Evolutionary conservation across 306 rosid genomes (phyloP).

Genomic region (Lablab purpureus): DNA sequence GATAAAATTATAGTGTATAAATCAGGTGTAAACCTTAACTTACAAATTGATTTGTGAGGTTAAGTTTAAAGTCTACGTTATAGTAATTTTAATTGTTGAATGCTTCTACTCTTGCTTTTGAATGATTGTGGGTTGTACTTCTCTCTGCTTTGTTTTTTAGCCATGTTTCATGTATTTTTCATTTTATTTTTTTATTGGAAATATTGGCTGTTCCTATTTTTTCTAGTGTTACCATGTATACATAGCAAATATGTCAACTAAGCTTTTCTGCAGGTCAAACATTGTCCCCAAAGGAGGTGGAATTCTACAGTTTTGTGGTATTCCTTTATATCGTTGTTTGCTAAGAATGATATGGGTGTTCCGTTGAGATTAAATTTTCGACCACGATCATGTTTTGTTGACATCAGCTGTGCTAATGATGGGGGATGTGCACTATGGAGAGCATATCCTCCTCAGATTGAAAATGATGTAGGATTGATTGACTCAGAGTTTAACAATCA

Average conservation of each 20-base stretch:
- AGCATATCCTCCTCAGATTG: slow-evolving; percentile 56
- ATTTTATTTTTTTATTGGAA: slow-evolving; percentile 35
- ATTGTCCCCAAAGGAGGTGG: slow-evolving; percentile 67
- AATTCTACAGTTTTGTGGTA: slow-evolving; percentile 74
- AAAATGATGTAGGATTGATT: slow-evolving; percentile 57
- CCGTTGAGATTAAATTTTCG: slow-evolving; percentile 76
- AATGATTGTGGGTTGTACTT: too few relatives aligned
- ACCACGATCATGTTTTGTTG: slow-evolving; percentile 83
- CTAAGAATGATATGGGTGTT: slow-evolving; percentile 75
- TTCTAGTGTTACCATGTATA: slow-evolving; percentile 31
- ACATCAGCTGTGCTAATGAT: slow-evolving; percentile 68
- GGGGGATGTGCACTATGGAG: slow-evolving; percentile 74
- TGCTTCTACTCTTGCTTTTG: slow-evolving; percentile 27
- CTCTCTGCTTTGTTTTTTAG: slow-evolving; percentile 19
- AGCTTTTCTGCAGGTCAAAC: slow-evolving; percentile 69
- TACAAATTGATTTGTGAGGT: too few relatives aligned
- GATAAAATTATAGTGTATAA: too few relatives aligned
- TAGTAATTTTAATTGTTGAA: slow-evolving; percentile 11
- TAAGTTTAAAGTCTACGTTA: too few relatives aligned
- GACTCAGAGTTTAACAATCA: slow-evolving; percentile 75
- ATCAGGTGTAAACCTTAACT: too few relatives aligned
- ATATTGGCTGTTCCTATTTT: slow-evolving; percentile 35
- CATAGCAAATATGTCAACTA: slow-evolving; percentile 17
- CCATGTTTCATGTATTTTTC: slow-evolving; percentile 36
- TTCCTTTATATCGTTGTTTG: slow-evolving; percentile 83